These are phyloP conservation scores for Coccinonectria pachysandricola DNA, from an alignment of 2,329 filamentous ascomycete species.

Conservation along the genomic window DNA sequence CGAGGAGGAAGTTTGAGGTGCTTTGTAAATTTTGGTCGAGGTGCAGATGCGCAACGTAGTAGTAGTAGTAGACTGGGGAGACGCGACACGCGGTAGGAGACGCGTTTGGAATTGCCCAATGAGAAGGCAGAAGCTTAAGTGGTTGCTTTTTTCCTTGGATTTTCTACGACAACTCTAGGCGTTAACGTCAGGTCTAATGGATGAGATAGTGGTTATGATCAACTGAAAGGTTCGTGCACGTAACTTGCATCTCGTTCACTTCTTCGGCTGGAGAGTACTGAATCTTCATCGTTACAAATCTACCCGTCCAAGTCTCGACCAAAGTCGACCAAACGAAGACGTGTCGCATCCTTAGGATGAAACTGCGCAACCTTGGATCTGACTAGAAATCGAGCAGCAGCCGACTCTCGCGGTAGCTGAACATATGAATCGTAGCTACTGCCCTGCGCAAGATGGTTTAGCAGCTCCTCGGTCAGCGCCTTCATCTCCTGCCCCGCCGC, in stretches of 20 bases:
- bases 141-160: slow-evolving; percentile 12
- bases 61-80: slow-evolving; percentile 4
- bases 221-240: too few relatives aligned
- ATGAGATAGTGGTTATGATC: too few relatives aligned
- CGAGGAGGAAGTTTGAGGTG: too few relatives aligned
- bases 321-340: slow-evolving; percentile 52
- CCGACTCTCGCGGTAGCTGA: slow-evolving; percentile 47
- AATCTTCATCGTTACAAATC: too few relatives aligned
- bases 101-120: slow-evolving; percentile 22
- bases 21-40: too few relatives aligned
- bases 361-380: slow-evolving; percentile 57
- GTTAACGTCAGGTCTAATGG: not conserved
- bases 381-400: slow-evolving; percentile 53
- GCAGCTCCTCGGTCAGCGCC: slow-evolving; percentile 47
- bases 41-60: too few relatives aligned
- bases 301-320: slow-evolving; percentile 51
- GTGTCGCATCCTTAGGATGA: slow-evolving; percentile 52
- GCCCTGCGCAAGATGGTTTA: slow-evolving; percentile 47
- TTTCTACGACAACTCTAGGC: not conserved
- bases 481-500: slow-evolving; percentile 48
- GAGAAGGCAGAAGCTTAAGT: slow-evolving; percentile 9
- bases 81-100: slow-evolving; percentile 18
- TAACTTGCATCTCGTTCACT: too few relatives aligned
- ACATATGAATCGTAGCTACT: slow-evolving; percentile 49
- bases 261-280: too few relatives aligned